Evolutionary conservation across 768 basidiomycete species (phyloP), one percentile per base, ranked within the genome.

Genomic region (Boletus rubescentipes): DNA sequence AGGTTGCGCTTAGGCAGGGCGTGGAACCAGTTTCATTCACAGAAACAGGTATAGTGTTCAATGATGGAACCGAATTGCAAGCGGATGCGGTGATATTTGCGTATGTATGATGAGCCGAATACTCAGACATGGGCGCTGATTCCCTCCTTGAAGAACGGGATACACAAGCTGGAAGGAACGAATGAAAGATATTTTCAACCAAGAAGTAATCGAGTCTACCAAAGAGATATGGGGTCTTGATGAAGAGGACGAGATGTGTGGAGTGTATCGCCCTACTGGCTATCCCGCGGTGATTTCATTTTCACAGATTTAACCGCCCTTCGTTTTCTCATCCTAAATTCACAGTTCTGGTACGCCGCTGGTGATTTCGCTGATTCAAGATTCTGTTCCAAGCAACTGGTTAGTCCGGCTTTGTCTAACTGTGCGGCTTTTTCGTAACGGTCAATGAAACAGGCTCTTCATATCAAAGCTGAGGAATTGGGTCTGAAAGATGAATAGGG

Each of bases 391-490:
- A 53, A 53, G 40, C 51, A 53, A 31, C 21, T 53, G 30, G 51
- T 53, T 39, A 20, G 51, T 39, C 21, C 37, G 12, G 4, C n/a
- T 14, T 31, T 8, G 10, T 52, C 15, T 4, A 20, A 12, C n/a
- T n/a, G 16, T 11, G 2, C 9, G 15, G 32, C n/a, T 9, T 23
- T n/a, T 11, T 34, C 9, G 21, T 50, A 32, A 32, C 5, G 15
- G 2, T 26, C 16, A 16, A 16, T 23, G 31, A 23, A 35, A 21
- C 20, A 52, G 51, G 51, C 51, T 18, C 51, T 53, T 26, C 45
- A 39, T 39, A 53, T 47, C 31, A 53, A 53, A 26, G 51, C 51
- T 18, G 51, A 53, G 21, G 45, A 32, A 53, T n/a, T 47, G 16
- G 32, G 46, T 26, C 38, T 53, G 14, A 53, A 53, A 31, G 8